phyloP scores from a whole-genome alignment of 2,329 filamentous ascomycete genomes.

The Pestalotiopsis sp. region DNA sequence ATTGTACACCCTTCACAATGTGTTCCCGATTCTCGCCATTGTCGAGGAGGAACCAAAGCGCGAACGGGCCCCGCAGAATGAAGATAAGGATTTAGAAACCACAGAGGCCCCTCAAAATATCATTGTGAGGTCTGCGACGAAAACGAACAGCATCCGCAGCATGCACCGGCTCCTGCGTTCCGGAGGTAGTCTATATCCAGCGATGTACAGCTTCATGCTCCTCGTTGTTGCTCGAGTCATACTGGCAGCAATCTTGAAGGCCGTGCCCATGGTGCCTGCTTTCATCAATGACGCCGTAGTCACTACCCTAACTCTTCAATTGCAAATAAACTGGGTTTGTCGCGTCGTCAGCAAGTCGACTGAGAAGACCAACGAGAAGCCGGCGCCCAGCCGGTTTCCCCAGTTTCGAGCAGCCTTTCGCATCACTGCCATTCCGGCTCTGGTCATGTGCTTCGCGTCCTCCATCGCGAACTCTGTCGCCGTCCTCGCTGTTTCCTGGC shows the following conservation, averaged over 20 bases:
- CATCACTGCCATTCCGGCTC: slow-evolving; percentile 68
- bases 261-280: slow-evolving; percentile 38
- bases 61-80: slow-evolving; percentile 39
- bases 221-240: slow-evolving; percentile 34
- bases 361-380: slow-evolving; percentile 50
- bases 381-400: slow-evolving; percentile 63
- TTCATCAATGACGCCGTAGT: slow-evolving; percentile 56
- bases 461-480: not conserved
- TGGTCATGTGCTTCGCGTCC: slow-evolving; percentile 49
- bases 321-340: slow-evolving; percentile 80
- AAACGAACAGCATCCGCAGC: slow-evolving; percentile 44
- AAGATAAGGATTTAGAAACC: slow-evolving; percentile 30
- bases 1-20: slow-evolving; percentile 47
- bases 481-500: not conserved
- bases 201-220: slow-evolving; percentile 53
- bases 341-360: slow-evolving; percentile 74
- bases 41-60: slow-evolving; percentile 55
- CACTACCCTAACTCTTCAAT: slow-evolving; percentile 63
- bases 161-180: slow-evolving; percentile 58
- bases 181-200: slow-evolving; percentile 68
- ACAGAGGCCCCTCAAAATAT: slow-evolving; percentile 32
- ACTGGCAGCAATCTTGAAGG: slow-evolving; percentile 45
- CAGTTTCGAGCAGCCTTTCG: slow-evolving; percentile 62
- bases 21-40: slow-evolving; percentile 55
- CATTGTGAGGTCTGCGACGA: slow-evolving; percentile 41